These are phyloP conservation scores for Nannochloropsis limnetica DNA, from an alignment of 352 stramenopile genomes.

Conservation along the genomic window DNA sequence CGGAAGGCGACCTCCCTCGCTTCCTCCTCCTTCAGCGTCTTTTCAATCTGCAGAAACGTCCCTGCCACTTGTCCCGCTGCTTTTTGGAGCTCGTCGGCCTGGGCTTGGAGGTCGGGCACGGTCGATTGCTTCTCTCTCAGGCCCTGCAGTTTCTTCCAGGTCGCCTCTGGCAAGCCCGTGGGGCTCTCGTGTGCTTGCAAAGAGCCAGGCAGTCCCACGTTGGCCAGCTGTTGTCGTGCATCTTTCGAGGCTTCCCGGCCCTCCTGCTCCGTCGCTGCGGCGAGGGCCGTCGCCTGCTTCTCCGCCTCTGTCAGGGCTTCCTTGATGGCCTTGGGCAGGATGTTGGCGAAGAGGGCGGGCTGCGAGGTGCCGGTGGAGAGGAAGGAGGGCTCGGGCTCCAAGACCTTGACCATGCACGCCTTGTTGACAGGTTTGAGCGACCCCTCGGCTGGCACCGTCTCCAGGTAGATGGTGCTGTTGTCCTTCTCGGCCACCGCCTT, in stretches of 20 bases:
- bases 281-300: conserved; percentile 1
- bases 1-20: not conserved
- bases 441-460: conserved; percentile 39
- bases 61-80: not conserved
- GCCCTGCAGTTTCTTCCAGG: conserved; percentile 45
- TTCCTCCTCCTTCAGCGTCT: conserved; percentile 29
- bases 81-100: conserved; percentile 33
- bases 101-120: not conserved
- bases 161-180: conserved; percentile 43
- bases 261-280: conserved; percentile 34
- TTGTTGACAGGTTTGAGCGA: conserved; percentile 40
- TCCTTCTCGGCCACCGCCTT: conserved; percentile 37
- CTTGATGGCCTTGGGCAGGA: conserved; percentile 46
- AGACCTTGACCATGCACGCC: conserved; percentile 38
- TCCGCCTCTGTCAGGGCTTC: conserved; percentile 42
- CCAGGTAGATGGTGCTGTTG: conserved; percentile 48
- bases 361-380: not conserved
- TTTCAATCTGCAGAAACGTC: conserved; percentile 31
- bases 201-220: conserved; percentile 43
- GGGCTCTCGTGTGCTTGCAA: conserved; percentile 48
- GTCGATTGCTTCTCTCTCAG: conserved; percentile 1
- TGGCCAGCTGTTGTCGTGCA: conserved; percentile 42
- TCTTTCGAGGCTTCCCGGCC: conserved; percentile 39
- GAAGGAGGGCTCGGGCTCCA: not conserved
- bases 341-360: conserved; percentile 39